Conservation (phyloP, 192 early-diverging fungal species). For the Backusella morwellensis region DNA sequence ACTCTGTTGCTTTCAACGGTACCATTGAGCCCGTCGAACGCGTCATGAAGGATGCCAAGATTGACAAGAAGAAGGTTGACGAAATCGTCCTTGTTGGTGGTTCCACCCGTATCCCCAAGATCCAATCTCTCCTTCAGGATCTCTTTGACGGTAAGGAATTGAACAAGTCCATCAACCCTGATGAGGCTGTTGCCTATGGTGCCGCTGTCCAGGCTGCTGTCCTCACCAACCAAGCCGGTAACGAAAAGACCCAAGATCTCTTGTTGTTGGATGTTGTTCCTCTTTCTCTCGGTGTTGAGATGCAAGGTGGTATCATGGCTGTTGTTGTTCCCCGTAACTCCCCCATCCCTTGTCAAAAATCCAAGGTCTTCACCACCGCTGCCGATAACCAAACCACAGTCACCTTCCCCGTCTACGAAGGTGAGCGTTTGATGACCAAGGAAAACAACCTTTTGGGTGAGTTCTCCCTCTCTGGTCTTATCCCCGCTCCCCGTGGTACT, state of each 20-base stretch:
- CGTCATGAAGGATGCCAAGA: slow-evolving; percentile 75
- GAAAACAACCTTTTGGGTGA: slow-evolving; percentile 91
- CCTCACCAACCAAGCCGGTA: slow-evolving; percentile 62
- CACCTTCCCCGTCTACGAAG: slow-evolving; percentile 84
- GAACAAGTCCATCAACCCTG: slow-evolving; percentile 98
- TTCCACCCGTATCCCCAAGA: slow-evolving; percentile 98
- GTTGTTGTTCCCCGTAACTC: slow-evolving; percentile 84
- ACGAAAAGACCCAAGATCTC: slow-evolving; percentile 65
- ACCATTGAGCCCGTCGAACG: slow-evolving; percentile 72
- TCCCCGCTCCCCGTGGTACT: slow-evolving; percentile 75
- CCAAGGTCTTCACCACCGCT: slow-evolving; percentile 80
- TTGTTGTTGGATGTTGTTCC: slow-evolving; percentile 84
- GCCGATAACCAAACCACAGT: slow-evolving; percentile 85
- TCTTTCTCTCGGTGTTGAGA: slow-evolving; percentile 83
- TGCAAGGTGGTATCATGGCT: slow-evolving; percentile 82
- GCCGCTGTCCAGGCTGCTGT: slow-evolving; percentile 99
- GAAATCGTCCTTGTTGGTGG: slow-evolving; percentile 98
- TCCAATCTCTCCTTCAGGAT: slow-evolving; percentile 88
- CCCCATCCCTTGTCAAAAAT: slow-evolving; percentile 77
- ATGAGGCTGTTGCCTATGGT: slow-evolving; percentile 98
- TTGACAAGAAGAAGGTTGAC: slow-evolving; percentile 71
- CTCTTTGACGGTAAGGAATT: slow-evolving; percentile 99
- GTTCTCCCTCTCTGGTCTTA: slow-evolving; percentile 72
- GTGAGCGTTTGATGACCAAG: slow-evolving; percentile 84
- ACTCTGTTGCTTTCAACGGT: slow-evolving; percentile 59